Evolutionary conservation across 2,329 filamentous ascomycete species (phyloP).

Genomic region (Davidsoniella virescens): DNA sequence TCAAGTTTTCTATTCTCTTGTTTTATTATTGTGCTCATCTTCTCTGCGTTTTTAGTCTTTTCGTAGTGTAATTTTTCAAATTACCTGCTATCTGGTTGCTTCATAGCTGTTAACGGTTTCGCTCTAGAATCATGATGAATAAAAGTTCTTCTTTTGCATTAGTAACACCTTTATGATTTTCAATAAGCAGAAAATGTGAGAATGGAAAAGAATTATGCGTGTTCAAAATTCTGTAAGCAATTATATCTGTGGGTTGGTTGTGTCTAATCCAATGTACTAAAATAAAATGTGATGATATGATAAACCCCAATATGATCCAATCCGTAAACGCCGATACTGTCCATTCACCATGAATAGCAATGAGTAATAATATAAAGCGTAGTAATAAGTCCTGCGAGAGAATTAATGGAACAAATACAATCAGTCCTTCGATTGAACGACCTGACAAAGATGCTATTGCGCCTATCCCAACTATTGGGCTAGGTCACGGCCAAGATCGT

Average conservation of each 20-base stretch:
- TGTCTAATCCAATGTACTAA: no score
- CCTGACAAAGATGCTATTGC: neutral
- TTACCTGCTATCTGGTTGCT: neutral
- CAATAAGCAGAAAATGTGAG: neutral
- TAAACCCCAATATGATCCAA: no score
- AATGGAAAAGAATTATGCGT: no score
- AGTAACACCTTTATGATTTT: neutral
- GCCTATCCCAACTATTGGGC: slow-evolving; percentile 17
- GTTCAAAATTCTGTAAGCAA: no score
- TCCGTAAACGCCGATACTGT: no score
- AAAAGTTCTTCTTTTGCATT: neutral
- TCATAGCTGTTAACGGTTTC: no score
- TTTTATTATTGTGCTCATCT: slow-evolving; percentile 3
- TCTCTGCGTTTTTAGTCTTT: neutral
- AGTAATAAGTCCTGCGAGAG: no score
- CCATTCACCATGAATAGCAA: no score
- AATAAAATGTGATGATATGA: no score
- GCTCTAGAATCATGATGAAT: neutral
- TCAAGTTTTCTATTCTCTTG: slow-evolving; percentile 2
- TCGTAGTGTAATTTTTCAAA: neutral
- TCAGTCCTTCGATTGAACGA: neutral
- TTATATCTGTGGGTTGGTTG: no score
- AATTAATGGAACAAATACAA: no score
- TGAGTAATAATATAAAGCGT: no score
- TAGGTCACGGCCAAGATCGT: slow-evolving; percentile 38